Evolutionary conservation across 2,329 filamentous ascomycete genomes (phyloP).

Genomic region (Periglandula ipomoeae): DNA sequence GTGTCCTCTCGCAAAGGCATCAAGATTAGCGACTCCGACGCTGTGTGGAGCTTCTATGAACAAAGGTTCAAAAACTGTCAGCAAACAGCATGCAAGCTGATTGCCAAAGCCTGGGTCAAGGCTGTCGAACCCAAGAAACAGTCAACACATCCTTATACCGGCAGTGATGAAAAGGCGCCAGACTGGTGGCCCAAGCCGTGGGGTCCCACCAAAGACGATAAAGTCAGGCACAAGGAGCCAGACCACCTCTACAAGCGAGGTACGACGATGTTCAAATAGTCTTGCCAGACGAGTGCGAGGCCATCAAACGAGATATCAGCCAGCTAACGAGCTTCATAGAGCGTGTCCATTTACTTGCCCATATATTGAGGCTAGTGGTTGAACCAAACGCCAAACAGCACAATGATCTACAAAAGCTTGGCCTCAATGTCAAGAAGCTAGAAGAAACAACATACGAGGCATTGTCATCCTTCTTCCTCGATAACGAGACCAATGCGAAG

Average conservation of each 20-base stretch:
- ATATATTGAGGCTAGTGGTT: slow-evolving; percentile 50
- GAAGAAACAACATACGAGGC: slow-evolving; percentile 51
- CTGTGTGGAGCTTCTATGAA: slow-evolving; percentile 51
- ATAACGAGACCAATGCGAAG: slow-evolving; percentile 44
- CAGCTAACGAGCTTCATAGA: slow-evolving; percentile 30
- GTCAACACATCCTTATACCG: slow-evolving; percentile 62
- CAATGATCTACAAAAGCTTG: slow-evolving; percentile 41
- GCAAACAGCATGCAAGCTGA: slow-evolving; percentile 61
- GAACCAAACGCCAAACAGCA: slow-evolving; percentile 41
- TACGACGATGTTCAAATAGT: slow-evolving; percentile 23
- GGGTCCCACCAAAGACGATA: slow-evolving; percentile 39
- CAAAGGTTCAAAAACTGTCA: slow-evolving; percentile 57
- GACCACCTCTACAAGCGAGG: slow-evolving; percentile 63
- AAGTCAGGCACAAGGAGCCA: slow-evolving; percentile 61
- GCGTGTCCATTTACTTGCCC: slow-evolving; percentile 47
- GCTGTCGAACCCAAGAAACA: slow-evolving; percentile 70
- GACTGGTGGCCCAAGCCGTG: slow-evolving; percentile 58
- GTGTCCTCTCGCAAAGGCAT: slow-evolving; percentile 35
- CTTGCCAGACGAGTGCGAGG: background rate
- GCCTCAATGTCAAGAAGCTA: slow-evolving; percentile 44
- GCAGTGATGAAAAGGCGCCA: slow-evolving; percentile 51
- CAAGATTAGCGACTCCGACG: slow-evolving; percentile 42
- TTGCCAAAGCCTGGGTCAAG: slow-evolving; percentile 70
- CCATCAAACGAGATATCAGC: too few species aligned
- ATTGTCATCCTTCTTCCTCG: slow-evolving; percentile 47